Conservation (phyloP, 441 rosid genomes). For the Erodium moschatum region DNA sequence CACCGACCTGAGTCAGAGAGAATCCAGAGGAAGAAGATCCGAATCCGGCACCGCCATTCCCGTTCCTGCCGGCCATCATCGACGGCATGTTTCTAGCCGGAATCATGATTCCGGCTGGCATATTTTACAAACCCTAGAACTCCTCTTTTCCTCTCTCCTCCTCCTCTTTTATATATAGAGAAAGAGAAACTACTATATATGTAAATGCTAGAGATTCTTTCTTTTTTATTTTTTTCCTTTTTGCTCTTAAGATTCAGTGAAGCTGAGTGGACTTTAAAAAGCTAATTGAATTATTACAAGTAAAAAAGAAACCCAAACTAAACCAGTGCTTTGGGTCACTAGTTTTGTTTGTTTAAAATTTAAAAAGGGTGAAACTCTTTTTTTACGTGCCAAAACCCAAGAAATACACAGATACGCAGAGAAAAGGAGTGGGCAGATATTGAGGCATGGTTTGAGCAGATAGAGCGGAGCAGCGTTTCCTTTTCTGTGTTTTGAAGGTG, state of each 20-base stretch:
- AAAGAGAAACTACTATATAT: background rate
- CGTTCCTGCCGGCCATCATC: conserved; percentile 31
- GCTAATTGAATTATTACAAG: background rate
- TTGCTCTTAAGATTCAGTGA: conserved; percentile 1
- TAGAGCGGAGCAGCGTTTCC: background rate
- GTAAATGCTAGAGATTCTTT: no score
- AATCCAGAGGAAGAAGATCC: conserved; percentile 36
- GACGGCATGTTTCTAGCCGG: conserved; percentile 52
- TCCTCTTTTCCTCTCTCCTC: background rate
- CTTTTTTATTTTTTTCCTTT: no score
- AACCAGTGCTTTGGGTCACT: background rate
- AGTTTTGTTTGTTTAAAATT: no score
- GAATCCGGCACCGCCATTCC: conserved; percentile 30
- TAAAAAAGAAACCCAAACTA: background rate
- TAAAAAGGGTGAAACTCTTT: background rate
- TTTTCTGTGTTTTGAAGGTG: background rate
- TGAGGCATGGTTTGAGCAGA: background rate
- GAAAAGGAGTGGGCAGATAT: no score
- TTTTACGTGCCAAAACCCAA: background rate
- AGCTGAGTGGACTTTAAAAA: background rate
- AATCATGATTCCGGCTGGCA: conserved; percentile 55
- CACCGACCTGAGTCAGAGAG: conserved; percentile 36
- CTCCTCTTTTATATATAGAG: no score
- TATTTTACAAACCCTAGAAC: conserved; percentile 25
- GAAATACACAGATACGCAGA: no score